These are phyloP conservation scores for Tolypocladium ovalisporum DNA, from an alignment of 2,329 filamentous ascomycete genomes.

Conservation along the genomic window DNA sequence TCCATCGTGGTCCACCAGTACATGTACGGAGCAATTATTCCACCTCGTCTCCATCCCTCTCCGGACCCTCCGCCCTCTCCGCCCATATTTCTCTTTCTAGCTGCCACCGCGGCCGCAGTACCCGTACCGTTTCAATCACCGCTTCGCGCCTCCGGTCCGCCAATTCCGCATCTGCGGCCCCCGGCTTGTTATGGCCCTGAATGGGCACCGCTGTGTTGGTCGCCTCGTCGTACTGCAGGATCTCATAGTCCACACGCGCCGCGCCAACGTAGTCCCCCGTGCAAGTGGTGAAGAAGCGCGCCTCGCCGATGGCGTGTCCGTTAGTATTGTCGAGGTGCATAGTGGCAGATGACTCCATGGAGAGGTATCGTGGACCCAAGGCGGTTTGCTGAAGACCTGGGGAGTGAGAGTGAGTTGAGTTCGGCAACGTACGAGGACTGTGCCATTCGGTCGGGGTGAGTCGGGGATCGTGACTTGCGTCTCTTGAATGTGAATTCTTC, in stretches of 20 bases:
- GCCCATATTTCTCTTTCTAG: conserved; percentile 65
- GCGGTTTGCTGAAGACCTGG: conserved; percentile 10
- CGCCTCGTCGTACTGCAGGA: conserved; percentile 1
- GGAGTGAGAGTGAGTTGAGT: neutral
- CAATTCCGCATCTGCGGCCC: conserved; percentile 10
- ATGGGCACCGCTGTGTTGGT: too few relatives aligned
- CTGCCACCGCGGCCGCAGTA: conserved; percentile 45
- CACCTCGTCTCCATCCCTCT: neutral
- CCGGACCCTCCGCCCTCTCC: neutral
- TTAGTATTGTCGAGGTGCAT: too few relatives aligned
- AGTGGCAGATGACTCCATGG: conserved; percentile 14
- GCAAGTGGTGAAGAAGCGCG: too few relatives aligned
- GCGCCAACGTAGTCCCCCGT: conserved; percentile 11
- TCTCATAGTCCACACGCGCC: conserved; percentile 2
- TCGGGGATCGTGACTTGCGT: too few relatives aligned
- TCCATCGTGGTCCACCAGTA: too few relatives aligned
- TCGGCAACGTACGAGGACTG: conserved; percentile 3
- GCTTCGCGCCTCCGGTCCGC: neutral
- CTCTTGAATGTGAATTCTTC: too few relatives aligned
- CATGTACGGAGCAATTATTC: too few relatives aligned
- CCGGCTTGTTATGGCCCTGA: too few relatives aligned
- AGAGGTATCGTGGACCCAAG: conserved; percentile 10
- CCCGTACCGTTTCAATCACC: conserved; percentile 15
- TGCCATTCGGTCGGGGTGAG: too few relatives aligned
- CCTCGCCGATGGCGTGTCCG: too few relatives aligned